phyloP scores from a whole-genome alignment of 192 early-diverging fungal species.

The Neocallimastix lanati region DNA sequence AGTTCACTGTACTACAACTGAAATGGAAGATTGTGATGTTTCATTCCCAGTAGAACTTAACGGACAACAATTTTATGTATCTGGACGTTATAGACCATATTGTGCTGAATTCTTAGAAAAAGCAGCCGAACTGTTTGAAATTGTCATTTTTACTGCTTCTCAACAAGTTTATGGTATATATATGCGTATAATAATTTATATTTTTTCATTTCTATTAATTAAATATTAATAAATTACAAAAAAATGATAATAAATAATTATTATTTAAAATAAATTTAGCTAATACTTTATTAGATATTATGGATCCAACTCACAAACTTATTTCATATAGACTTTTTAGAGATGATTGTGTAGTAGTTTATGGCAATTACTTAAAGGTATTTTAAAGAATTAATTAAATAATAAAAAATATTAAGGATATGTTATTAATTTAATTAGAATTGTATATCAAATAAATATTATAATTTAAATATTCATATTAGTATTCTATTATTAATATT shows the following conservation, averaged over 20 bases:
- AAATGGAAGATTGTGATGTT: slow-evolving; percentile 33
- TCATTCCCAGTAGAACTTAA: slow-evolving; percentile 48
- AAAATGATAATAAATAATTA: too few relatives aligned
- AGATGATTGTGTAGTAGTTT: slow-evolving; percentile 23
- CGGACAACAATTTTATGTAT: slow-evolving; percentile 35
- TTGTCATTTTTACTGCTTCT: slow-evolving; percentile 56
- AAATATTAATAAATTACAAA: too few relatives aligned
- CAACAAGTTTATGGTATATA: slow-evolving; percentile 59
- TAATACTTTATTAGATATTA: background rate
- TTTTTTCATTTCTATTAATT: too few relatives aligned
- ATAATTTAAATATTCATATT: too few relatives aligned
- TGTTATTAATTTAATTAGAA: too few relatives aligned
- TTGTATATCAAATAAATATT: too few relatives aligned
- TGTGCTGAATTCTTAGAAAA: slow-evolving; percentile 36
- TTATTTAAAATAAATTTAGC: background rate
- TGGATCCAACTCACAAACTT: background rate
- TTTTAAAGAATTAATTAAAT: too few relatives aligned
- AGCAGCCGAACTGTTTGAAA: slow-evolving; percentile 39
- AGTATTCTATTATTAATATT: too few relatives aligned
- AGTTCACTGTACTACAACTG: slow-evolving; percentile 44
- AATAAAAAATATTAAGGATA: too few relatives aligned
- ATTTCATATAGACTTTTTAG: slow-evolving; percentile 23
- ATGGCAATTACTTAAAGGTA: background rate
- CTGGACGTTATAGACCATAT: slow-evolving; percentile 47
- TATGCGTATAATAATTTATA: too few relatives aligned